Evolutionary conservation across 176 grass and related monocot species (phyloP).

Genomic region (sorghum (Sorghum bicolor)): DNA sequence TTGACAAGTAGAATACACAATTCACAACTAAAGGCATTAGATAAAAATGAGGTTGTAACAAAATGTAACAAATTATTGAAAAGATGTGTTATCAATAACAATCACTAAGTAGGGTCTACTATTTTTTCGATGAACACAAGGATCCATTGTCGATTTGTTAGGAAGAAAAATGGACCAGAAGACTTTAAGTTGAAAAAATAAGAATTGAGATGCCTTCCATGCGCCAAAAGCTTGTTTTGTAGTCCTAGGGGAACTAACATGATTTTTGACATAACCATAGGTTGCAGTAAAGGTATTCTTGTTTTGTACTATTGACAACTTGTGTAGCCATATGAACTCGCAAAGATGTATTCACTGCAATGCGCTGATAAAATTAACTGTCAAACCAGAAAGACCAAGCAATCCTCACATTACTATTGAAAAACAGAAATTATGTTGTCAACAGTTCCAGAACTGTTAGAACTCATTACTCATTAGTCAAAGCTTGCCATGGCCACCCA

Average conservation of each 20-base stretch:
- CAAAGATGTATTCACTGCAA: neutral
- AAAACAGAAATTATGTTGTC: neutral
- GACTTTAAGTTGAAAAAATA: neutral
- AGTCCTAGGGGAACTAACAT: neutral
- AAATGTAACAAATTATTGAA: neutral
- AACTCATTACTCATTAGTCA: neutral
- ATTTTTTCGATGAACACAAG: neutral
- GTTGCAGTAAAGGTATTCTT: neutral
- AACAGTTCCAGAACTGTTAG: neutral
- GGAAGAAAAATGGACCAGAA: neutral
- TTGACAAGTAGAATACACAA: neutral
- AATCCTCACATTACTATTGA: neutral
- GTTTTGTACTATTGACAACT: neutral
- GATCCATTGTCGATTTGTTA: neutral
- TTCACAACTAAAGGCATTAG: neutral
- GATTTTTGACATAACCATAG: neutral
- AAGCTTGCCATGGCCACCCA: neutral
- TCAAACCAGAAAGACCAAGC: neutral
- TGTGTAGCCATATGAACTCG: neutral
- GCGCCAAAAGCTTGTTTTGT: neutral
- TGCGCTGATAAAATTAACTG: neutral
- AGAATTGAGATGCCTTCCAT: neutral
- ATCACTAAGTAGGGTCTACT: neutral
- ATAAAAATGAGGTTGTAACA: neutral
- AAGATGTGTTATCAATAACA: conserved; percentile 1